Base-by-base conservation (phyloP, 495 filamentous ascomycete species). In the Penicillium ochrochloron region DNA sequence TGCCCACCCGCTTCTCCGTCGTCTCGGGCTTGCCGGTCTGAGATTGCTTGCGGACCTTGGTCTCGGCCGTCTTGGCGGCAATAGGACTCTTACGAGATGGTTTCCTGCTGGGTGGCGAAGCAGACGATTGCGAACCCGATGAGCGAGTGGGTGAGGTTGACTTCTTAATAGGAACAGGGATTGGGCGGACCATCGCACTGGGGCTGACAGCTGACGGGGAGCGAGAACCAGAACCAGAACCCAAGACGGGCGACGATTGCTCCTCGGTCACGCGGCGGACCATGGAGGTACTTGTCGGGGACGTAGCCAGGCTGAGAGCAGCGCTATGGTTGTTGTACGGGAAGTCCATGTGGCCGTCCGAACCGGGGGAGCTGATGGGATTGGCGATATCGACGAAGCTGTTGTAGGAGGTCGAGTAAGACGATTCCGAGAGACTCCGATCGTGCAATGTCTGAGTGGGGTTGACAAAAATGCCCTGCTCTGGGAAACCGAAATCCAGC, bases 1-100 rank as follows among this genome's bases (percentile, higher is more conserved):
- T 87, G 50, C 93, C 93, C 41, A 97, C 90, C 65, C 91, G 91
- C 86, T 97, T 97, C 83, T 97, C 92, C 27, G 85, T 86, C 56
- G 85, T 86, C 56, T 89, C 86, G 70, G 92, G 90, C 79, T 95
- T 96, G 51, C 88, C 86, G 42, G 82, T 87, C 48, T 90, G 89
- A 10, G 84, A 83, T 52, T 88, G 89, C 68, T 92, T 88, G 60
- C 90, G 83, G 51, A 92, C 89, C 70, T 94, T 89, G 46, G 90
- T 83, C 75, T 96, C 94, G 12, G 90, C 86, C 17, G 87, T 84
- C 79, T 95, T 96, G 57, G 89, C 85, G 34, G 89, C 89, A 31
- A 82, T 82, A 9, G 91, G 89, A 67, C 90, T 94, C 79, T 92
- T 96, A 63, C 88, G 85, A 44, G 84, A 79, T 1, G 84, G 85